Percentiles rank a stretch among this genome's conserved stretches.
These are phyloP conservation scores for Pleurotus eryngii DNA, from an alignment of 768 basidiomycete species.

Conservation along the genomic window DNA sequence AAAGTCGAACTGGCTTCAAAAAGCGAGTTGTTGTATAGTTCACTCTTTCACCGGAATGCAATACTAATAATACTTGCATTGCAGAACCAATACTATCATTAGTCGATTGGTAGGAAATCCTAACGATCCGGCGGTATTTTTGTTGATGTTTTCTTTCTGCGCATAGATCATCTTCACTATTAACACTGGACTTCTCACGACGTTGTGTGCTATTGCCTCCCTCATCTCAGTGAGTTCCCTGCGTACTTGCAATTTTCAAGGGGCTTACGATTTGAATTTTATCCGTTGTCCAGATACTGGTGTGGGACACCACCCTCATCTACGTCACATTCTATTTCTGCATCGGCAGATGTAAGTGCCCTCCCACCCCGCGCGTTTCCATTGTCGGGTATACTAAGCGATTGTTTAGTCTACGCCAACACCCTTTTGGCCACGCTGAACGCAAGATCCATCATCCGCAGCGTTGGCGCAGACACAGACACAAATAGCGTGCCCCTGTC, in stretches of 20 bases:
- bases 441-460: conserved; percentile 42
- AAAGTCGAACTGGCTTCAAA: conserved; percentile 46
- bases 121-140: conserved; percentile 17
- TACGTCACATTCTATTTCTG: conserved; percentile 62
- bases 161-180: conserved; percentile 39
- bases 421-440: conserved; percentile 61
- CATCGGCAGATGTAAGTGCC: conserved; percentile 50
- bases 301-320: conserved; percentile 45
- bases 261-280: not conserved
- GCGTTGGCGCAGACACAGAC: conserved; percentile 40
- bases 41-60: not conserved
- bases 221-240: conserved; percentile 41
- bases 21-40: conserved; percentile 22
- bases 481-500: conserved; percentile 39
- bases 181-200: conserved; percentile 41
- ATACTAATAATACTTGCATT: not conserved
- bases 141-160: not conserved
- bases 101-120: conserved; percentile 32
- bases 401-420: conserved; percentile 50
- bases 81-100: conserved; percentile 47
- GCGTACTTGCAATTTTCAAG: not conserved
- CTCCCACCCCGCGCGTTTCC: not conserved
- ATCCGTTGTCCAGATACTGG: conserved; percentile 35
- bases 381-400: not conserved
- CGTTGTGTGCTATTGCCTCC: conserved; percentile 53